Evolutionary conservation across 1,139 yeast genomes (phyloP).

Genomic region (Scheffersomyces cryptocercus): DNA sequence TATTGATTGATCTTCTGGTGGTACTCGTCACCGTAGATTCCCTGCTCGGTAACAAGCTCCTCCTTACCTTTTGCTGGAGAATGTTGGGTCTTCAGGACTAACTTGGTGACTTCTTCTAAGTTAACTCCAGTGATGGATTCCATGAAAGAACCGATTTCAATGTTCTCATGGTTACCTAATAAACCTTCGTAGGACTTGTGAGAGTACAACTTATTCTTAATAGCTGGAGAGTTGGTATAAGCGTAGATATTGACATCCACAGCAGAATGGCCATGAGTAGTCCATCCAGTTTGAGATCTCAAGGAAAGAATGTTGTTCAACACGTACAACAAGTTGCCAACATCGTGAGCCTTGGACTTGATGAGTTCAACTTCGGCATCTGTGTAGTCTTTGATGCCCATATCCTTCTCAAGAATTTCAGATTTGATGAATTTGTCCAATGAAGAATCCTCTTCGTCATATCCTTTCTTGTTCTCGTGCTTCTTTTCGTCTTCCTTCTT

Average conservation of each 20-base stretch:
- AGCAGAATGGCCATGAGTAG: slow-evolving; percentile 30
- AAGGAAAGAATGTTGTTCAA: slow-evolving; percentile 28
- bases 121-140: slow-evolving; percentile 56
- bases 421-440: slow-evolving; percentile 11
- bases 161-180: slow-evolving; percentile 82
- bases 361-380: slow-evolving; percentile 15
- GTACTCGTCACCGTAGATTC: too few species aligned
- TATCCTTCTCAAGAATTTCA: slow-evolving; percentile 18
- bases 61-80: slow-evolving; percentile 20
- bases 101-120: slow-evolving; percentile 50
- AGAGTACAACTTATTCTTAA: slow-evolving; percentile 35
- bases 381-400: slow-evolving; percentile 21
- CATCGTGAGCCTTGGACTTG: slow-evolving; percentile 4
- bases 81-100: slow-evolving; percentile 48
- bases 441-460: slow-evolving; percentile 5
- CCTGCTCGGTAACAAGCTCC: too few species aligned
- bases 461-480: slow-evolving; percentile 3
- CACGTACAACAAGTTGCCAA: slow-evolving; percentile 22
- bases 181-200: slow-evolving; percentile 43
- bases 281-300: slow-evolving; percentile 30
- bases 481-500: slow-evolving; percentile 3
- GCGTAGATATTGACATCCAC: slow-evolving; percentile 31
- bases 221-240: slow-evolving; percentile 35
- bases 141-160: slow-evolving; percentile 75
- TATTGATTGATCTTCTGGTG: too few species aligned